Evolutionary conservation across 108 stramenopile species (phyloP), one percentile per base, ranked within the genome.

Genomic region (Cyclotella cryptica): DNA sequence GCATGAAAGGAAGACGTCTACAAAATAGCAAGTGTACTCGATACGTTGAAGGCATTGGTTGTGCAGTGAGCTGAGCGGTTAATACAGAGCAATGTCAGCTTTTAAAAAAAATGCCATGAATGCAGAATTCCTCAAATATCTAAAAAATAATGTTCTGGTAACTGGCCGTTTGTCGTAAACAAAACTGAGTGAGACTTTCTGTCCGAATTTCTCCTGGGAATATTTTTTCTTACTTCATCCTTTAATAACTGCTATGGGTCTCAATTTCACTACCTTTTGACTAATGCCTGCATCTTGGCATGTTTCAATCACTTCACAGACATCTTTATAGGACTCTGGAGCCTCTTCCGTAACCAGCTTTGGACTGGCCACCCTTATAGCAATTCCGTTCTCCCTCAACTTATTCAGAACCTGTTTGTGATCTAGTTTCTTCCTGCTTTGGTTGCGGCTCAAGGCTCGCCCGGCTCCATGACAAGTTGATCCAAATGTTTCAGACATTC

Each of bases 261-360:
- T 72, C 6, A 96, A 64, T 57, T 92, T 96, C 63, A 93, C 86
- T 6, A 87, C 90, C 80, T 93, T 96, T 64, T 82, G 76, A 58
- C 89, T 90, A 0, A 96, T 93, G 0, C 93, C 93, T 4, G 95
- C 95, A 26, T 79, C 82, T 51, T 96, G 86, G 68, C 95, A 96
- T 14, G 93, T 94, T 63, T 96, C 89, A 41, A 96, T 92, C 13
- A 94, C 93, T 39, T 90, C 79, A 27, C 72, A 85, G 11, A 93
- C 94, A 72, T 95, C 81, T 69, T 93, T 91, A 62, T 93, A 93
- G 11, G 85, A 75, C 62, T 93, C 90, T 15, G 90, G 90, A 11
- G 90, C 92, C 69, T 96, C 95, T 71, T 96, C 95, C 77, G 92
- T 94, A n/a, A 96, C 91, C 35, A 96, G 72, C 81, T 94, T 96